A percentile compares a stretch with the other conserved stretches of the same genome.
Evolutionary conservation across 2,329 filamentous ascomycete genomes (phyloP).

Genomic region (Phoma herbarum): DNA sequence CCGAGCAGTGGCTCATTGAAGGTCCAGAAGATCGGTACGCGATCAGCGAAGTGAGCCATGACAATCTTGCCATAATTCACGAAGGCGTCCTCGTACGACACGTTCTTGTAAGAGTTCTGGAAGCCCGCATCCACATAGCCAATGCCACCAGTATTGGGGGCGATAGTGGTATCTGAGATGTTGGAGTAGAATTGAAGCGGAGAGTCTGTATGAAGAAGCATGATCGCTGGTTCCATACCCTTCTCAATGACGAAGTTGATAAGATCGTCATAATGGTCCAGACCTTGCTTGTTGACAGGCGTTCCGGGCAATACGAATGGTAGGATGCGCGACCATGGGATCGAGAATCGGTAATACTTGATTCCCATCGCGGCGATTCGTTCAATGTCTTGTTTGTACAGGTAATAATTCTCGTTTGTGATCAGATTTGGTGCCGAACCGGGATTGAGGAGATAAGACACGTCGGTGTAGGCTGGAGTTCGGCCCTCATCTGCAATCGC

Average conservation of each 20-base stretch:
- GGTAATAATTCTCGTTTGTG: conserved; percentile 63
- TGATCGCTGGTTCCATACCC: conserved; percentile 60
- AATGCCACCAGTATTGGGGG: conserved; percentile 36
- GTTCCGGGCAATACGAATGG: conserved; percentile 61
- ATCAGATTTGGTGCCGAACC: conserved; percentile 27
- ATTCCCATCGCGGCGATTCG: conserved; percentile 62
- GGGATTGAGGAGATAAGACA: conserved; percentile 21
- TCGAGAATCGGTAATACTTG: conserved; percentile 62
- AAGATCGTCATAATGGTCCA: conserved; percentile 64
- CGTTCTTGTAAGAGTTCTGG: conserved; percentile 52
- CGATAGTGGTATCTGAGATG: conserved; percentile 36
- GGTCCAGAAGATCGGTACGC: conserved; percentile 63
- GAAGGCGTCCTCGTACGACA: conserved; percentile 61
- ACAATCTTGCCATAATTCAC: conserved; percentile 63
- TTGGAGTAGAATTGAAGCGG: conserved; percentile 56
- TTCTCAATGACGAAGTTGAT: conserved; percentile 61
- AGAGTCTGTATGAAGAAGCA: conserved; percentile 61
- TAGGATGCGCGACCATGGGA: conserved; percentile 63
- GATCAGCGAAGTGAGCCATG: conserved; percentile 61
- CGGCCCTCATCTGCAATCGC: conserved; percentile 45
- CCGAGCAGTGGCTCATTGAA: conserved; percentile 63
- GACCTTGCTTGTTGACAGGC: conserved; percentile 60
- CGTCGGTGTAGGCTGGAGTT: conserved; percentile 35
- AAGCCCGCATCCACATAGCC: conserved; percentile 47
- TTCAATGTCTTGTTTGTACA: conserved; percentile 66